Evolutionary conservation across 2,329 filamentous ascomycete genomes (phyloP).

Genomic region (Talaromyces sp.): DNA sequence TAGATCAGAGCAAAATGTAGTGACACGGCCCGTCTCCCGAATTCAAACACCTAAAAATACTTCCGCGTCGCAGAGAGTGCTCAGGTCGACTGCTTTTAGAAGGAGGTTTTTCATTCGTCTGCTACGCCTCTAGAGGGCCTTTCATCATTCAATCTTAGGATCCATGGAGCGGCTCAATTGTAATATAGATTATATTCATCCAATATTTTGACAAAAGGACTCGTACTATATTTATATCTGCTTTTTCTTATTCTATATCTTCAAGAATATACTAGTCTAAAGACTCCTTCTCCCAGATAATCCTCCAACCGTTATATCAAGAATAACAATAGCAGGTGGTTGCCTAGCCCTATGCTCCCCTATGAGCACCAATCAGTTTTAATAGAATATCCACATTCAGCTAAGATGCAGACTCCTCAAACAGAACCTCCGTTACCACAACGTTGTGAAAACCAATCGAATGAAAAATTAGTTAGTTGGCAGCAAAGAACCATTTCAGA

Average conservation of each 20-base stretch:
- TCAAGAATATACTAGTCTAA: not conserved
- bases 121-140: not conserved
- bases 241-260: not conserved
- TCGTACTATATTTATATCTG: not conserved
- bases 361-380: not conserved
- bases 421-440: slow-evolving; percentile 1
- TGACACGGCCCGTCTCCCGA: not conserved
- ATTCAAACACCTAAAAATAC: not conserved
- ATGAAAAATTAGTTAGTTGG: not conserved
- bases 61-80: not conserved
- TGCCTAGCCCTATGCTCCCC: not conserved
- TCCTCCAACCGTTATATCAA: not conserved
- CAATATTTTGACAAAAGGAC: not conserved
- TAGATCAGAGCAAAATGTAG: not conserved
- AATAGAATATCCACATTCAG: not conserved
- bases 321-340: not conserved
- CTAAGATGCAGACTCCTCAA: slow-evolving; percentile 4
- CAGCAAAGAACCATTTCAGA: not conserved
- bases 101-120: not conserved
- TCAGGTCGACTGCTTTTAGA: not conserved
- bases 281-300: not conserved
- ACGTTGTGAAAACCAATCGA: slow-evolving; percentile 1
- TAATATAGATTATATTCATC: not conserved
- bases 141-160: not conserved
- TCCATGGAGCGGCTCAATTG: not conserved